A percentile compares a stretch with the other conserved stretches of the same genome.
These are phyloP conservation scores for Neofusicoccum umdonicola DNA, from an alignment of 2,329 filamentous ascomycete species.

Conservation along the genomic window DNA sequence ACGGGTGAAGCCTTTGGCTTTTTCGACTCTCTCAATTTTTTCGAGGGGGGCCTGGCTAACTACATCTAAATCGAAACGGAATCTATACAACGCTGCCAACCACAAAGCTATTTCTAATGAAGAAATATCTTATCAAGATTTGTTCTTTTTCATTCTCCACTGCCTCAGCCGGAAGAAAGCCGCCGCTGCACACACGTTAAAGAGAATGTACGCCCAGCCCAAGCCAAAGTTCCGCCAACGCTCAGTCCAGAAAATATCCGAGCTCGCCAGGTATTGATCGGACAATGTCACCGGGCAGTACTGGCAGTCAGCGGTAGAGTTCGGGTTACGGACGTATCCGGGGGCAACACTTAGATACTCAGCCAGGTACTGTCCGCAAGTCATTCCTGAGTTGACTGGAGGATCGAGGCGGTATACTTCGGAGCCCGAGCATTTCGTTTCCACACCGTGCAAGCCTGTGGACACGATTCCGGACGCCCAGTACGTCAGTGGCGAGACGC, in stretches of 20 bases:
- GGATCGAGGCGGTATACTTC: not conserved
- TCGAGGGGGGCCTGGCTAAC: not conserved
- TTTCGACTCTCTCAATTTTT: not conserved
- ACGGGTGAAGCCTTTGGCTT: not conserved
- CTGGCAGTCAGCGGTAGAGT: constrained; percentile 46
- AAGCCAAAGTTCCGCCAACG: constrained; percentile 71
- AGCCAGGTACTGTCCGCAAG: constrained; percentile 47
- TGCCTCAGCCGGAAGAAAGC: not conserved
- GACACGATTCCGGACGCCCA: too few species aligned
- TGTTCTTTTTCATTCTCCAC: too few species aligned
- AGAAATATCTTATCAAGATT: too few species aligned
- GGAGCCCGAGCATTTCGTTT: not conserved
- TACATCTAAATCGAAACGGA: not conserved
- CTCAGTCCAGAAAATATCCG: constrained; percentile 45
- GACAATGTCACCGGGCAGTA: too few species aligned
- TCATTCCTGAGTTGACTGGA: constrained; percentile 27
- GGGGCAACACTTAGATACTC: constrained; percentile 37
- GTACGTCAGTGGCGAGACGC: too few species aligned
- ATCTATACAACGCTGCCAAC: too few species aligned
- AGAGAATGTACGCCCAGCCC: constrained; percentile 64
- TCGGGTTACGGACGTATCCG: constrained; percentile 45
- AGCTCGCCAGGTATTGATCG: constrained; percentile 39
- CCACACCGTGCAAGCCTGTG: too few species aligned
- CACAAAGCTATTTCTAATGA: too few species aligned
- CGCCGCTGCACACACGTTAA: constrained; percentile 53